Evolutionary conservation across 345 rosid species (phyloP), one percentile per base, ranked within the genome.

Genomic region (Geranium brycei): DNA sequence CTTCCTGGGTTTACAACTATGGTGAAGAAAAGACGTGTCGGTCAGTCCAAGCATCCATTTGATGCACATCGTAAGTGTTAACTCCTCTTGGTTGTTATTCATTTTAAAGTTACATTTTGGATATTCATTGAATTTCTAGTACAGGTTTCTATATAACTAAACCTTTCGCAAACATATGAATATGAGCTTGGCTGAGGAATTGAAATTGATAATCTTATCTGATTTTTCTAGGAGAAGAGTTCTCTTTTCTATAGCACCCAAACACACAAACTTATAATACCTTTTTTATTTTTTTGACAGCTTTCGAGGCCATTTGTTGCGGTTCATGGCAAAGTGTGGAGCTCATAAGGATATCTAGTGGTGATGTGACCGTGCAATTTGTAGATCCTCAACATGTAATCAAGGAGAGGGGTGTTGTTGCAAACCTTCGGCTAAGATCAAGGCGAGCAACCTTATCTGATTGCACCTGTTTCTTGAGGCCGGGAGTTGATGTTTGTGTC

Each of bases 401-500:
- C 31, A 78, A 75, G 60, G 79, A 70, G 62, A 77, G 67, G 51
- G 82, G 77, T 18, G 83, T 86, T 1, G 73, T 70, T 70, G 58
- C 89, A 23, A 76, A 82, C 65, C 72, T 92, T 60, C 91, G 95
- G 17, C 60, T 89, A 65, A 83, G 78, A 78, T 85, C 98, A 15
- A 81, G 95, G 75, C 76, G 51, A 64, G 88, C 98, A 2, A 81
- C 72, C 55, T 35, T 69, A 51, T 61, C 76, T 10, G 95, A 92
- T 64, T 92, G 96, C 74, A 80, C 78, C 38, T 81, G 87, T 73
- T 80, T 83, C 69, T 60, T 92, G 71, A 87, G 98, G 75, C 85
- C 87, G 16, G 82, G 95, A 17, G 31, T 89, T 61, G 98, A 92
- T 73, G 73, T 92, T 66, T 87, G 95, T 16, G 80, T 87, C 59